phyloP scores from a whole-genome alignment of 441 rosid genomes.

The Flueggea neowawraea region DNA sequence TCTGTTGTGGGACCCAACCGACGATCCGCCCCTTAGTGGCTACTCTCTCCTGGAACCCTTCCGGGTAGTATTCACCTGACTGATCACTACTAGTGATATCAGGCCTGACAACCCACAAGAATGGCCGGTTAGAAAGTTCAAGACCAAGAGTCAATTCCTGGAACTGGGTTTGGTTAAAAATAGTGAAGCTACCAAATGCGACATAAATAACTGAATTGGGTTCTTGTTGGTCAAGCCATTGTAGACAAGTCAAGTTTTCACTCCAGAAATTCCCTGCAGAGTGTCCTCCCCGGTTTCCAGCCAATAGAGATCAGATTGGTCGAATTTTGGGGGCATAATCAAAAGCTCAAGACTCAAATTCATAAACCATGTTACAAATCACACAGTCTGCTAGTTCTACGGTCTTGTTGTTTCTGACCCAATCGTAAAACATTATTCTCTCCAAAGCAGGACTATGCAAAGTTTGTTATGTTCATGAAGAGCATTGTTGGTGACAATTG shows the following conservation, averaged over 20 bases:
- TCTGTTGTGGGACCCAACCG: too few relatives aligned
- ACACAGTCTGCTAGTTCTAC: conserved; percentile 29
- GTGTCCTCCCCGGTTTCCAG: conserved; percentile 15
- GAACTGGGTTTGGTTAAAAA: conserved; percentile 33
- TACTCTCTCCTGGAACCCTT: too few relatives aligned
- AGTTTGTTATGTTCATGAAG: conserved; percentile 29
- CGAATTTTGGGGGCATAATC: conserved; percentile 9
- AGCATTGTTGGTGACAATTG: conserved; percentile 44
- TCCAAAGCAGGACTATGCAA: conserved; percentile 33
- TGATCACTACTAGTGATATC: conserved; percentile 3
- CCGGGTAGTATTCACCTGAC: too few relatives aligned
- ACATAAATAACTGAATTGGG: conserved; percentile 50
- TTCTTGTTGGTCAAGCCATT: conserved; percentile 53
- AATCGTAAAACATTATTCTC: conserved; percentile 30
- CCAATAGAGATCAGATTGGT: conserved; percentile 45
- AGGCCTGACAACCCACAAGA: conserved; percentile 44
- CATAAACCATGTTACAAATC: conserved; percentile 45
- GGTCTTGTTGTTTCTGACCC: conserved; percentile 1
- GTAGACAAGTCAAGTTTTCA: conserved; percentile 36
- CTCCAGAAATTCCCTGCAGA: too few relatives aligned
- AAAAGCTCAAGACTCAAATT: conserved; percentile 48
- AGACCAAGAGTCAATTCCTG: conserved; percentile 54
- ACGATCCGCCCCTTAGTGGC: too few relatives aligned
- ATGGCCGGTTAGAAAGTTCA: conserved; percentile 37
- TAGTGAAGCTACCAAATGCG: conserved; percentile 59